A percentile compares a stretch with the other conserved stretches of the same genome.
These are phyloP conservation scores for Teratosphaeria gauchensis DNA, from an alignment of 2,329 filamentous ascomycete genomes.

Conservation along the genomic window DNA sequence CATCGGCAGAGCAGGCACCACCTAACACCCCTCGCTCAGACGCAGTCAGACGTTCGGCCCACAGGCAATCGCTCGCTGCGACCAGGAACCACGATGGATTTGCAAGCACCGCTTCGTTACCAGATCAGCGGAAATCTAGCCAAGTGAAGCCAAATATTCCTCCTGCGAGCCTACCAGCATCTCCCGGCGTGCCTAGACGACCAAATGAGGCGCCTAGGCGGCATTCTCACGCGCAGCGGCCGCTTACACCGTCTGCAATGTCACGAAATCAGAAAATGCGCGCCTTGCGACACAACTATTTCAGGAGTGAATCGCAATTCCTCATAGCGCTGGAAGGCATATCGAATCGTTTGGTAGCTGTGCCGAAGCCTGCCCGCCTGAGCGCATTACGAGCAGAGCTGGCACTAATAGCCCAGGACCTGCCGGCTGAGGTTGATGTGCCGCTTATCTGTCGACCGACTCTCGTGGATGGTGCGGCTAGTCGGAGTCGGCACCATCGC, in stretches of 20 bases:
- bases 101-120: slow-evolving; percentile 24
- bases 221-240: slow-evolving; percentile 50
- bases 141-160: slow-evolving; percentile 7
- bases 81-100: slow-evolving; percentile 21
- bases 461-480: slow-evolving; percentile 61
- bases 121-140: slow-evolving; percentile 19
- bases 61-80: slow-evolving; percentile 26
- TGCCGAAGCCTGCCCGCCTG: slow-evolving; percentile 70
- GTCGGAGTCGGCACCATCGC: slow-evolving; percentile 68
- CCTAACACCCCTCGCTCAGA: slow-evolving; percentile 7
- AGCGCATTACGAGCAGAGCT: slow-evolving; percentile 74
- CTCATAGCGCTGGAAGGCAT: slow-evolving; percentile 72
- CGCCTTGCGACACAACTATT: slow-evolving; percentile 70
- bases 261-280: slow-evolving; percentile 59
- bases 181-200: slow-evolving; percentile 31
- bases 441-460: slow-evolving; percentile 71
- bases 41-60: slow-evolving; percentile 3
- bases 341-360: slow-evolving; percentile 71
- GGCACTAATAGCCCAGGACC: slow-evolving; percentile 68
- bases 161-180: slow-evolving; percentile 20
- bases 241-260: slow-evolving; percentile 52
- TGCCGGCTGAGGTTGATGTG: slow-evolving; percentile 76
- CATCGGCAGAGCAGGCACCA: slow-evolving; percentile 4
- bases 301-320: slow-evolving; percentile 71
- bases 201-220: slow-evolving; percentile 32